Base-by-base conservation (phyloP, 306 rosid genomes). In the Sindora glabra region DNA sequence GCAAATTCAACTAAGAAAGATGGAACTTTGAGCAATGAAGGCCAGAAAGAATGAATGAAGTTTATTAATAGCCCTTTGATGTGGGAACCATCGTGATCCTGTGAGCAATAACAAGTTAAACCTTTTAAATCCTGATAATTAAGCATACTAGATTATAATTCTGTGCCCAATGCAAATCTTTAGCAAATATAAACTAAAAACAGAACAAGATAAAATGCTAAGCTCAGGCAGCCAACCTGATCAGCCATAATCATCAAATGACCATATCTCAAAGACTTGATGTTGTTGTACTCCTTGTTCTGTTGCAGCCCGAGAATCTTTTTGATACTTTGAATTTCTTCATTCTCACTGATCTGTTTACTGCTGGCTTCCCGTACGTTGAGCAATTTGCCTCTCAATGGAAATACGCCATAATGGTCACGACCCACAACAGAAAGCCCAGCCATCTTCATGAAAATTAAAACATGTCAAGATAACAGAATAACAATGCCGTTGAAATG, bases 161-260 rank as follows among this genome's bases (percentile, higher is more conserved):
- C 7, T 44, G 39, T 40, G 24, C 27, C 54, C 21, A 14, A 21
- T 27, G 9, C 8, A 21, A 62, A 45, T 23, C 36, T 11, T 9
- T 13, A 36, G 13, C 11, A 27, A 55, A 7, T 48, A 23, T 37
- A 39, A 21, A 15, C 5, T 4, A 22, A 32, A 25, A 25, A 19
- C 2, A 38, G 22, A 52, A 12, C 29, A n/a, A 65, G 44, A 61
- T 10, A 11, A 44, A 33, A 5, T 13, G 5, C 17, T 6, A 52
- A 40, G 24, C 24, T 38, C 1, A 21, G 49, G 38, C 16, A 36
- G 67, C 66, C 67, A 34, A 88, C 98, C 96, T 91, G 98, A 85
- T 91, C 98, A n/a, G 98, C 85, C 98, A 91, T 91, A 21, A 91
- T 91, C 98, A 91, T 91, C 70, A 91, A 68, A 65, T 89, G 96